These are phyloP conservation scores for Puya raimondii DNA, from an alignment of 176 grass and related monocot genomes.

Conservation along the genomic window DNA sequence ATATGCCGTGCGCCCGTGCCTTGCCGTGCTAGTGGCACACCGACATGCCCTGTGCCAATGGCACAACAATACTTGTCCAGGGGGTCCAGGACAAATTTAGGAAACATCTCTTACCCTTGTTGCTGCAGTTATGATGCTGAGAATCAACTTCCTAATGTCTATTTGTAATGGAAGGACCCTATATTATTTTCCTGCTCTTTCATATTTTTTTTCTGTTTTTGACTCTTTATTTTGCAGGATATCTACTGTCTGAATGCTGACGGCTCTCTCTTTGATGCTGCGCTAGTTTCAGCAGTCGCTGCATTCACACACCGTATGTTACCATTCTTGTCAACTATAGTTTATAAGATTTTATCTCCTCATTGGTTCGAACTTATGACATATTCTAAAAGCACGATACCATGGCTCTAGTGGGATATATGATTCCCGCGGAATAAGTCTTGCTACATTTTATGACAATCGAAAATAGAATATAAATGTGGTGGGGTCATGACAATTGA, in stretches of 20 bases:
- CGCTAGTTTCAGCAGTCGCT: slow-evolving; percentile 71
- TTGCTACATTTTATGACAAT: background rate
- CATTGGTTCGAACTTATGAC: background rate
- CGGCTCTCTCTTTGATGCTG: slow-evolving; percentile 78
- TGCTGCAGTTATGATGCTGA: no score
- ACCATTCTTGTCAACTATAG: background rate
- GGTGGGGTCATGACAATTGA: no score
- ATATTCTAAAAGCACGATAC: background rate
- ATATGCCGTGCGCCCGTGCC: no score
- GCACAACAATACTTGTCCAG: no score
- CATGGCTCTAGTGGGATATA: background rate
- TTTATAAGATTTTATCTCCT: background rate
- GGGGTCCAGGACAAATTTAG: no score
- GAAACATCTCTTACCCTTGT: no score
- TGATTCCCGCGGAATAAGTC: background rate
- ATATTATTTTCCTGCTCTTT: background rate
- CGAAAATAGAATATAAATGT: no score
- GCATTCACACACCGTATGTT: slow-evolving; percentile 70
- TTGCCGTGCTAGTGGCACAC: no score
- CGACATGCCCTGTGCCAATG: no score
- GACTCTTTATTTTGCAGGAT: slow-evolving; percentile 46
- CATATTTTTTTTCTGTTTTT: slow-evolving; percentile 21
- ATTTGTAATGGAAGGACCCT: no score
- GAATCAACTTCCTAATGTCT: no score
- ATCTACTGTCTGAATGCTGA: slow-evolving; percentile 90